Conservation (phyloP, 108 stramenopile species). For the Nitzschia sp. region DNA sequence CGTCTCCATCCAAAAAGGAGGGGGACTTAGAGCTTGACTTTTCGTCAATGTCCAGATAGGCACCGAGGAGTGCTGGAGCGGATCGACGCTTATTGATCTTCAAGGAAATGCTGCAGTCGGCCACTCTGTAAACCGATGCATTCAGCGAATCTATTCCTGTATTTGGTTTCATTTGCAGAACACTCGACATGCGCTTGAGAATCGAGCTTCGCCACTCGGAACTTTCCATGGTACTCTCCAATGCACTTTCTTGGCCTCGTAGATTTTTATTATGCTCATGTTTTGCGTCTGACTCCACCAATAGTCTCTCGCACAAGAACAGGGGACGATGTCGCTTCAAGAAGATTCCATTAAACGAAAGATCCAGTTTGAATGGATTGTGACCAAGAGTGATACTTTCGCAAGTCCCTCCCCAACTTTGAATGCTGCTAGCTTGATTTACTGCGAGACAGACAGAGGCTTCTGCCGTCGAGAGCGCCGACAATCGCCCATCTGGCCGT, state of each 20-base stretch:
- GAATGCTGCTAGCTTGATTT: slow-evolving; percentile 81
- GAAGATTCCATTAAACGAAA: slow-evolving; percentile 49
- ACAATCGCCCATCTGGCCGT: slow-evolving; percentile 83
- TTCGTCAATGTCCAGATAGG: slow-evolving; percentile 66
- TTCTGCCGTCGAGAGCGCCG: slow-evolving; percentile 75
- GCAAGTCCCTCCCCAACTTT: slow-evolving; percentile 64
- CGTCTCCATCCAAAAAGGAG: slow-evolving; percentile 22
- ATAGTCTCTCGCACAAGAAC: slow-evolving; percentile 63
- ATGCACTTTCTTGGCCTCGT: neutral
- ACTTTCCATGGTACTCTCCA: no score
- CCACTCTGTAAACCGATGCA: neutral
- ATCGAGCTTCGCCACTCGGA: neutral
- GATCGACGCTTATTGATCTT: slow-evolving; percentile 30
- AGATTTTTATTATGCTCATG: neutral
- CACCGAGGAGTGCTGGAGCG: slow-evolving; percentile 53
- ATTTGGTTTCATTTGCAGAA: neutral
- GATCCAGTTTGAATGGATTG: slow-evolving; percentile 70
- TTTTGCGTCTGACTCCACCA: slow-evolving; percentile 36
- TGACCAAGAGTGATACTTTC: slow-evolving; percentile 87
- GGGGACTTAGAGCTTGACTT: slow-evolving; percentile 16
- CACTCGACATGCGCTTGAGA: neutral
- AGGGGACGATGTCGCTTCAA: slow-evolving; percentile 53
- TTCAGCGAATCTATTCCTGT: neutral
- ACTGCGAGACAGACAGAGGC: slow-evolving; percentile 65
- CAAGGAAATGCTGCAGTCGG: slow-evolving; percentile 31